Evolutionary conservation across 164 flowering plant genomes (phyloP).

Genomic region (Hamamelis virginiana): DNA sequence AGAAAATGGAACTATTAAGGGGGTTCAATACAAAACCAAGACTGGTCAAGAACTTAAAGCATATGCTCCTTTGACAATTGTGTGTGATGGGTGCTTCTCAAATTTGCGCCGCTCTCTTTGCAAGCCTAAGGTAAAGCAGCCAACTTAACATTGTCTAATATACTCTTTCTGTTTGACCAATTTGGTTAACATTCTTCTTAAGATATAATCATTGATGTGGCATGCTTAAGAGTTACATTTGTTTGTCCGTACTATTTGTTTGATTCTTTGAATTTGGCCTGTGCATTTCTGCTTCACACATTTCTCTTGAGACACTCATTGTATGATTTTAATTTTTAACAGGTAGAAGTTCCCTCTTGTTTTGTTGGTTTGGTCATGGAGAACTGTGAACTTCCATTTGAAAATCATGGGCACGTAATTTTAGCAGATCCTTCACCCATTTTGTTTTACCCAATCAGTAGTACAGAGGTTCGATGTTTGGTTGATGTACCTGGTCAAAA

Average conservation of each 20-base stretch:
- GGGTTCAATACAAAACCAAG: slow-evolving; percentile 51
- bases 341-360: slow-evolving; percentile 57
- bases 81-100: slow-evolving; percentile 57
- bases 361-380: slow-evolving; percentile 55
- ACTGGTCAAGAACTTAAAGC: slow-evolving; percentile 33
- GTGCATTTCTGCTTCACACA: not conserved
- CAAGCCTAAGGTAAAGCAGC: slow-evolving; percentile 34
- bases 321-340: slow-evolving; percentile 6
- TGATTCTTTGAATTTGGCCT: not conserved
- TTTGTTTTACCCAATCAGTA: slow-evolving; percentile 53
- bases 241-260: too few relatives aligned
- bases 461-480: slow-evolving; percentile 52
- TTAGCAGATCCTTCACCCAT: slow-evolving; percentile 55
- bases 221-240: too few relatives aligned
- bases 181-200: too few relatives aligned
- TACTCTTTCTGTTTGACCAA: too few relatives aligned
- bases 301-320: not conserved
- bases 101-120: slow-evolving; percentile 53
- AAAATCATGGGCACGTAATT: slow-evolving; percentile 55
- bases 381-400: slow-evolving; percentile 48
- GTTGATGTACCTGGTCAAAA: slow-evolving; percentile 60
- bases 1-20: slow-evolving; percentile 44
- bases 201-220: too few relatives aligned
- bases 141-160: too few relatives aligned
- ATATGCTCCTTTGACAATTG: slow-evolving; percentile 49